A percentile compares a stretch with the other conserved stretches of the same genome.
Evolutionary conservation across 176 grass and related monocot species (phyloP).

Genomic region (Pontederia crassipes): DNA sequence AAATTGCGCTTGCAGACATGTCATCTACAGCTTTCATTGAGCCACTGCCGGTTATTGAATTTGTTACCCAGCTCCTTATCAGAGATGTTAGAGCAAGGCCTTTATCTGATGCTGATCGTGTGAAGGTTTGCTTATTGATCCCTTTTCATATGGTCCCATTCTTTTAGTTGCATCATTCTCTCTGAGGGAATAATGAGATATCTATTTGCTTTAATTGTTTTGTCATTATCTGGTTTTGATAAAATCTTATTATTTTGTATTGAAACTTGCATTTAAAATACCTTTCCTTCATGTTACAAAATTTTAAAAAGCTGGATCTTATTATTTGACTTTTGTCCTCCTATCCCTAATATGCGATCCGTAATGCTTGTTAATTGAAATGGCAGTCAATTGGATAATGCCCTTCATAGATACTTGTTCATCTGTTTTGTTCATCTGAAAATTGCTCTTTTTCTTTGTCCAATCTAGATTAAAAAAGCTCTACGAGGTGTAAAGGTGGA

Average conservation of each 20-base stretch:
- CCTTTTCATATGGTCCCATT: not conserved
- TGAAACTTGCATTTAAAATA: not conserved
- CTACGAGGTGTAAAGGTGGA: slow-evolving; percentile 86
- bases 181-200: not conserved
- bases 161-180: not conserved
- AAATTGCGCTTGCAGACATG: slow-evolving; percentile 47
- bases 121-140: slow-evolving; percentile 42
- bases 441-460: not conserved
- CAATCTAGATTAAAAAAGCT: slow-evolving; percentile 79
- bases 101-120: slow-evolving; percentile 74
- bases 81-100: slow-evolving; percentile 47
- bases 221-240: not conserved
- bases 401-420: not conserved
- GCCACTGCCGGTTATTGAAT: slow-evolving; percentile 67
- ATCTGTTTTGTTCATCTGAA: not conserved
- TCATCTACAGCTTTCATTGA: slow-evolving; percentile 92
- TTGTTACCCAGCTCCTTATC: slow-evolving; percentile 63
- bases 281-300: too few species aligned
- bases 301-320: too few species aligned
- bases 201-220: not conserved
- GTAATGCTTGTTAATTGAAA: too few species aligned
- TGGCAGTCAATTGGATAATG: too few species aligned
- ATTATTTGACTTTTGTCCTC: too few species aligned
- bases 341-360: too few species aligned
- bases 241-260: not conserved